Evolutionary conservation across 108 stramenopile species (phyloP), one percentile per base, ranked within the genome.

Genomic region (Bacterosira constricta): DNA sequence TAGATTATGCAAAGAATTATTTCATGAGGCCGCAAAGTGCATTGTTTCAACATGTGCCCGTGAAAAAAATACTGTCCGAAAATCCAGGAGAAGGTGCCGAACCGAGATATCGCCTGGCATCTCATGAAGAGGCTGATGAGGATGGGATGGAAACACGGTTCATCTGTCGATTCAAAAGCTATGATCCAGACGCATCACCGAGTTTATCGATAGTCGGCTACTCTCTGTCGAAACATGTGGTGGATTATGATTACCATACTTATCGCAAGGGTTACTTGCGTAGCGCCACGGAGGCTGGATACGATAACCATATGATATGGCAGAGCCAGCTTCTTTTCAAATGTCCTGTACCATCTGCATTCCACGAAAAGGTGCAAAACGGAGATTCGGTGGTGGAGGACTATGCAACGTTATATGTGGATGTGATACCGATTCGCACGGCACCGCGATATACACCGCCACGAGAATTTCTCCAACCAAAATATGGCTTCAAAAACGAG

Each of bases 31-130:
- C 94, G 2, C 88, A 92, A 61, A 71, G 80, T 34, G 84, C 91
- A 13, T 69, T 93, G 29, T 95, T 95, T 74, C 91, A 95, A 66
- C 90, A 93, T 69, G 91, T 95, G 9, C 82, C 94, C 1, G 84
- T 95, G 31, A 81, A 91, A 66, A 77, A 84, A 53, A 60, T 81
- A 1, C 10, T 29, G 10, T 41, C 15, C 1, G 27, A 38, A 25
- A 35, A 67, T 12, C 21, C 44, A 23, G 42, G 50, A 6, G 42
- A 71, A 45, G 50, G 23, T 44, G 58, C 13, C 12, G 65, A 83
- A 34, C 75, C 56, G 4, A 69, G 90, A 29, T 95, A 90, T 84
- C 85, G 89, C 37, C 68, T 95, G 41, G 47, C 88, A 13, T 80
- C 86, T 0, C 89, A 91, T 50, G 88, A 90, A 64, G 88, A 95